These are phyloP conservation scores for Solanum neorickii DNA, from an alignment of 257 asterid genomes.

Conservation along the genomic window DNA sequence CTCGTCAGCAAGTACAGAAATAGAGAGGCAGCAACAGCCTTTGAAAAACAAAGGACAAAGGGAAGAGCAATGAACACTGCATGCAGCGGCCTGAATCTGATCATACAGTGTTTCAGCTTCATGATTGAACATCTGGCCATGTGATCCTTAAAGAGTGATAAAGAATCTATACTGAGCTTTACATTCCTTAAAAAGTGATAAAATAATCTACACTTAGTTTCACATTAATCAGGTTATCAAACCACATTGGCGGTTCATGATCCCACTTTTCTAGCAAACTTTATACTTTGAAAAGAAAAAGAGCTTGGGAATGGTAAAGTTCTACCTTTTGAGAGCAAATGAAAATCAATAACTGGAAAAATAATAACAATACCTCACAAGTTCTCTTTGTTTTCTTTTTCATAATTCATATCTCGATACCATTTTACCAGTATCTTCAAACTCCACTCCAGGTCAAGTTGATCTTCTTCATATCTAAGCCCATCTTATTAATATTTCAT, in stretches of 20 bases:
- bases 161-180: neutral
- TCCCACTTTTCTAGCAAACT: neutral
- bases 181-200: neutral
- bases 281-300: neutral
- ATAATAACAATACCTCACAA: neutral
- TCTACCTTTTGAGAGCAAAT: neutral
- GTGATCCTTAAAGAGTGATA: neutral
- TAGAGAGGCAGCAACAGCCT: neutral
- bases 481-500: neutral
- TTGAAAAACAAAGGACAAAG: neutral
- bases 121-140: neutral
- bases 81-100: neutral
- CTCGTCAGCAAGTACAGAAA: neutral
- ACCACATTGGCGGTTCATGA: neutral
- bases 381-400: neutral
- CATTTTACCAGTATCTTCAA: neutral
- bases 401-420: neutral
- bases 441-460: neutral
- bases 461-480: neutral
- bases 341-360: neutral
- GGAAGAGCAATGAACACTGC: neutral
- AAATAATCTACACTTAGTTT: neutral
- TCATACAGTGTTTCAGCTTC: neutral
- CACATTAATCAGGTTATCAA: neutral
- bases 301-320: neutral